Base-by-base conservation (phyloP, 2,329 filamentous ascomycete genomes). In the Fusarium gaditjirri region DNA sequence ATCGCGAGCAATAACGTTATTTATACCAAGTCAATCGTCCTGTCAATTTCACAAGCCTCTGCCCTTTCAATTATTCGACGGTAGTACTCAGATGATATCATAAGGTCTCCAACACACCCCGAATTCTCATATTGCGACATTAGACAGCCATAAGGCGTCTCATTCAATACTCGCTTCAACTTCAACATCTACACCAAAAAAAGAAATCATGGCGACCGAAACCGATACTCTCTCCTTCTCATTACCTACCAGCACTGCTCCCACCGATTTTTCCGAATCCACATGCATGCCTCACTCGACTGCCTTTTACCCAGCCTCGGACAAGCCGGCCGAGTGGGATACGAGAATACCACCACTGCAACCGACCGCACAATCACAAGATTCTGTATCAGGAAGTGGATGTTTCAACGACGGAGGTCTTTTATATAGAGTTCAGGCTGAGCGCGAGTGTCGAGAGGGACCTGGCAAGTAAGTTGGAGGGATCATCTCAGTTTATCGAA, bases 161-260 rank as follows among this genome's bases (percentile, higher is more conserved):
- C 31, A 25, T 44, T 55, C 54, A 61, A 43, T 43, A 49, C 23
- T 52, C 54, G 52, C 27, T 29, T 33, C 52, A 33, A 41, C 47
- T 39, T 49, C 46, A 66, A n/a, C 52, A 50, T 23, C 36, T 36
- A 16, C 27, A 65, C 27, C 27, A 33, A 27, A 60, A 16, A 56
- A 31, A 36, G 33, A 47, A 52, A 68, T 52, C 70, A 80, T 80
- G 78, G 72, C 76, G 23, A 80, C 79, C 73, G 77, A 81, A 42
- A 81, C 79, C 39, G 79, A 81, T 41, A 79, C 78, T 17, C 50
- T 79, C 38, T 80, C 78, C 8, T 65, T 79, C 42, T 80, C 77
- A 50, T 63, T 80, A 33, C 78, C 78, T 21, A 77, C 79, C 14
- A 78, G 78, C 41, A 80, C 79, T 21, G 78, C 76, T 29, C 75